These are phyloP conservation scores for Ailanthus altissimus DNA, from an alignment of 345 rosid species.

Conservation along the genomic window DNA sequence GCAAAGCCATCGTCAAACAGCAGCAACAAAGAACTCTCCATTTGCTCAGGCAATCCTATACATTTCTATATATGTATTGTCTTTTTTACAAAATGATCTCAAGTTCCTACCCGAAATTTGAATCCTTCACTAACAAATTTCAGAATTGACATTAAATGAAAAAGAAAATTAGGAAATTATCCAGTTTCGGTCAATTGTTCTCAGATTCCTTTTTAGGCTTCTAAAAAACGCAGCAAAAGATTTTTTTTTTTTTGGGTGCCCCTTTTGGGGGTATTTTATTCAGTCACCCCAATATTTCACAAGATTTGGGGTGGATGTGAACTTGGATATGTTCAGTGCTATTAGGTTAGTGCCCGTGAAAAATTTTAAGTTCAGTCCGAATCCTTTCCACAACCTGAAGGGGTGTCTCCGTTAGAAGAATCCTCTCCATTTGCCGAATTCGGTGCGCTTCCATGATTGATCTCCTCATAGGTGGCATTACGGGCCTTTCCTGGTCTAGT, in stretches of 20 bases:
- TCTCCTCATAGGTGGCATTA: slow-evolving; percentile 31
- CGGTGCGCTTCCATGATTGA: slow-evolving; percentile 31
- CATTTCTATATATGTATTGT: background rate
- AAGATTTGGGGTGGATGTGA: slow-evolving; percentile 9
- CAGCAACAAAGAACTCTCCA: slow-evolving; percentile 12
- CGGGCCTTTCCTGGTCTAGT: slow-evolving; percentile 48
- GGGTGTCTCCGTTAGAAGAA: slow-evolving; percentile 34
- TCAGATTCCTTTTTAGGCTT: slow-evolving; percentile 15
- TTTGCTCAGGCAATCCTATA: slow-evolving; percentile 26
- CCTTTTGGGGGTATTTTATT: background rate
- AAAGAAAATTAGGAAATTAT: slow-evolving; percentile 21
- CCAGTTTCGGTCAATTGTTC: slow-evolving; percentile 13
- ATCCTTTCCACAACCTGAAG: slow-evolving; percentile 41
- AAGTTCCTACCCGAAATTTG: slow-evolving; percentile 43
- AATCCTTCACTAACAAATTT: slow-evolving; percentile 22
- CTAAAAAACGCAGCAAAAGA: background rate
- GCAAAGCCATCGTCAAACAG: slow-evolving; percentile 22
- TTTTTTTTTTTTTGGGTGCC: background rate
- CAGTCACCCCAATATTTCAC: slow-evolving; percentile 12
- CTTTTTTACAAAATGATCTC: slow-evolving; percentile 6
- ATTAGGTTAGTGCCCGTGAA: slow-evolving; percentile 34
- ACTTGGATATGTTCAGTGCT: slow-evolving; percentile 18
- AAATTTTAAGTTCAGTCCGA: slow-evolving; percentile 34
- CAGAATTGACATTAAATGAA: slow-evolving; percentile 2
- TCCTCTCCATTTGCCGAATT: slow-evolving; percentile 30